These are phyloP conservation scores for Mycena crocata DNA, from an alignment of 768 basidiomycete genomes.

Conservation along the genomic window DNA sequence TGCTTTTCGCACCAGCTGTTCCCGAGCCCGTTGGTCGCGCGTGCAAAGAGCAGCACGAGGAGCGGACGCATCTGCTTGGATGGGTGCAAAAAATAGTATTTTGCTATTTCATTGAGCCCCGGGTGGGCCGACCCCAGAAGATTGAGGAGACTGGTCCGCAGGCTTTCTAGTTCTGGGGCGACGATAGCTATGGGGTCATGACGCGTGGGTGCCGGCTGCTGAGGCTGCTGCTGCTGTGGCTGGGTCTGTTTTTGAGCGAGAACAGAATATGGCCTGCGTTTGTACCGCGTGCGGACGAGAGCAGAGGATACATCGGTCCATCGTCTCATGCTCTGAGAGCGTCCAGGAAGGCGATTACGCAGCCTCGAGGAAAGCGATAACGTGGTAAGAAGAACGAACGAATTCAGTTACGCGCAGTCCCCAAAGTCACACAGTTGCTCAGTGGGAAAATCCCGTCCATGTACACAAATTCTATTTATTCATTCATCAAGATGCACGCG, in stretches of 20 bases:
- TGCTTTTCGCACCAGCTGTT: constrained; percentile 67
- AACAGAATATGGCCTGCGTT: constrained; percentile 30
- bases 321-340: constrained; percentile 28
- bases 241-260: constrained; percentile 12
- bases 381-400: constrained; percentile 9
- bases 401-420: background rate
- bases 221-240: background rate
- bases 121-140: constrained; percentile 93
- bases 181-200: constrained; percentile 80
- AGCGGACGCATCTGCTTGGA: constrained; percentile 93
- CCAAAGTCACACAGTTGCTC: background rate
- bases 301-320: constrained; percentile 25
- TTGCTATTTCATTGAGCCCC: constrained; percentile 85
- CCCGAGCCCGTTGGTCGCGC: constrained; percentile 93
- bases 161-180: constrained; percentile 74
- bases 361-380: background rate
- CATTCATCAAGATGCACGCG: too few relatives aligned
- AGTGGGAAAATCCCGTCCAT: constrained; percentile 9
- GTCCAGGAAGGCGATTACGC: background rate
- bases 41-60: constrained; percentile 88
- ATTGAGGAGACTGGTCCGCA: constrained; percentile 78
- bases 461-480: too few relatives aligned
- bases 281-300: constrained; percentile 23
- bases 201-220: constrained; percentile 34
- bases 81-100: constrained; percentile 91